Evolutionary conservation across 352 stramenopile species (phyloP).

Genomic region (Blastocystis sp.): DNA sequence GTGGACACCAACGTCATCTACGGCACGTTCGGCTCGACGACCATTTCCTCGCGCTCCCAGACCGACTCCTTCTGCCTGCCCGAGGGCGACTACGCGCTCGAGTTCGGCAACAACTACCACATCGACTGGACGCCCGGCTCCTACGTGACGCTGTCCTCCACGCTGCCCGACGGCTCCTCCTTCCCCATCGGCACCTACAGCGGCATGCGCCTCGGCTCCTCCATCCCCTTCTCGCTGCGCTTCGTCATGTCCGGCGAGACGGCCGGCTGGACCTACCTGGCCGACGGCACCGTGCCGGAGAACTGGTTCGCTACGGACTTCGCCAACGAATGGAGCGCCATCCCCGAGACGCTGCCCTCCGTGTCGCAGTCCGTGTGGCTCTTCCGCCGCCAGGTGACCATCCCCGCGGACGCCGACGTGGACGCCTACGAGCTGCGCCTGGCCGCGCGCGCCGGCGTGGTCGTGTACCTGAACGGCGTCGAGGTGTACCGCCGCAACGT

Average conservation of each 20-base stretch:
- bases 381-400: background rate
- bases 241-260: background rate
- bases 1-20: background rate
- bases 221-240: background rate
- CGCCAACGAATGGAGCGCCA: background rate
- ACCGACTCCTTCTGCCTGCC: constrained; percentile 4
- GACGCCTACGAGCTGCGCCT: constrained; percentile 11
- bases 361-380: background rate
- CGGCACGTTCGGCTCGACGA: background rate
- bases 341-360: background rate
- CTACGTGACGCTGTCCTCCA: background rate
- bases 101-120: background rate
- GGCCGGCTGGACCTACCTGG: constrained; percentile 19
- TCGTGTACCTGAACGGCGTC: constrained; percentile 35
- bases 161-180: background rate
- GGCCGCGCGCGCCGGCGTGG: background rate
- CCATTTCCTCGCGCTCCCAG: background rate
- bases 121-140: background rate
- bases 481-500: constrained; percentile 2
- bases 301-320: constrained; percentile 7
- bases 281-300: background rate
- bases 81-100: background rate
- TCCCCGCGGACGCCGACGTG: background rate
- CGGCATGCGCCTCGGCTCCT: background rate
- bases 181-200: background rate